Evolutionary conservation across 1,139 yeast species (phyloP).

Genomic region (Candida sanyaensis): DNA sequence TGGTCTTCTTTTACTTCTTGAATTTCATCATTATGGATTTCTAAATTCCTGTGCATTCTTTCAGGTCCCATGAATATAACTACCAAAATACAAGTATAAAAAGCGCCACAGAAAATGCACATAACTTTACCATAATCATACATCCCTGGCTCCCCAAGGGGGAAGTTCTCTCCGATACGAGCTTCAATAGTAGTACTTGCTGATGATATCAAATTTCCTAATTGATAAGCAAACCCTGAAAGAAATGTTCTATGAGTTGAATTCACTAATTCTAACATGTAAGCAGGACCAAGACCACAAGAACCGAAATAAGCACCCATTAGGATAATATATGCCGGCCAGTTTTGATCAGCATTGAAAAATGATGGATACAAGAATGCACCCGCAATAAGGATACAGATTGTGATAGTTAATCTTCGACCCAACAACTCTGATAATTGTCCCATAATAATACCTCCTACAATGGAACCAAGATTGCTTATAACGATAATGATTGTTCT

Average conservation of each 20-base stretch:
- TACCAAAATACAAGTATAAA: slow-evolving; percentile 30
- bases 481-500: no score
- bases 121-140: slow-evolving; percentile 40
- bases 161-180: slow-evolving; percentile 32
- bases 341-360: slow-evolving; percentile 28
- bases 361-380: slow-evolving; percentile 38
- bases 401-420: slow-evolving; percentile 44
- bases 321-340: slow-evolving; percentile 29
- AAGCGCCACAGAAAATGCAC: slow-evolving; percentile 41
- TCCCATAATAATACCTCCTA: slow-evolving; percentile 24
- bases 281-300: slow-evolving; percentile 41
- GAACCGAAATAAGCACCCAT: slow-evolving; percentile 36
- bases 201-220: slow-evolving; percentile 40
- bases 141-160: slow-evolving; percentile 21
- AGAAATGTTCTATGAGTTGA: slow-evolving; percentile 37
- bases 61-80: slow-evolving; percentile 37
- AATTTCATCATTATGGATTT: slow-evolving; percentile 2
- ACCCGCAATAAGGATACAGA: slow-evolving; percentile 30
- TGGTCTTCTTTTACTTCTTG: not conserved
- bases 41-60: slow-evolving; percentile 20
- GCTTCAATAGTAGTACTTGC: slow-evolving; percentile 43
- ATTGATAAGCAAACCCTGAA: slow-evolving; percentile 39
- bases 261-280: slow-evolving; percentile 37
- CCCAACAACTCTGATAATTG: slow-evolving; percentile 46
- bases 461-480: slow-evolving; percentile 51